Evolutionary conservation across 805 yeast genomes (phyloP).

Genomic region (Candida nanaspora): DNA sequence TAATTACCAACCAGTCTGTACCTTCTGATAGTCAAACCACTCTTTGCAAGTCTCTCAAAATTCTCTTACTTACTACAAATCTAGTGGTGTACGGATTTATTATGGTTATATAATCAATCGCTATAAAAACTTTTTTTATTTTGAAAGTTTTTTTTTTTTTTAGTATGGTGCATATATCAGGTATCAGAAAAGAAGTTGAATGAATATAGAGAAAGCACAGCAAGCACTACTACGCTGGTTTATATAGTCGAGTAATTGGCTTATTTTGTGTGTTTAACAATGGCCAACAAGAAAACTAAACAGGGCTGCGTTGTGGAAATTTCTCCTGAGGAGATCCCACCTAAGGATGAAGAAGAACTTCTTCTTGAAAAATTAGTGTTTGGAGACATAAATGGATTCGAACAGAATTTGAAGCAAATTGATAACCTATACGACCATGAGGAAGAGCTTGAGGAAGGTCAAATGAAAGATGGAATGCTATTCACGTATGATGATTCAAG

Average conservation of each 20-base stretch:
- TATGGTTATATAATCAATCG: neutral
- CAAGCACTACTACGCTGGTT: too few species aligned
- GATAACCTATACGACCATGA: slow-evolving; percentile 47
- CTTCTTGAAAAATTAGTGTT: slow-evolving; percentile 77
- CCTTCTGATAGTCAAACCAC: too few species aligned
- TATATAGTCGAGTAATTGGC: too few species aligned
- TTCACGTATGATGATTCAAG: slow-evolving; percentile 20
- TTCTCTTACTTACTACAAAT: too few species aligned
- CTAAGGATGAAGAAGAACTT: slow-evolving; percentile 80
- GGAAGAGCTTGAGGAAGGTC: slow-evolving; percentile 33
- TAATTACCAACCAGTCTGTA: too few species aligned
- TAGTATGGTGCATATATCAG: neutral
- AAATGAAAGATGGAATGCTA: slow-evolving; percentile 10
- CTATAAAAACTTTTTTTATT: neutral
- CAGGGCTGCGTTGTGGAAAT: neutral
- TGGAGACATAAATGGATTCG: slow-evolving; percentile 79
- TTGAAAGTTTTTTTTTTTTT: neutral
- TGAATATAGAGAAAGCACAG: too few species aligned
- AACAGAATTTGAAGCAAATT: slow-evolving; percentile 49
- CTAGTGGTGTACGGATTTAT: neutral
- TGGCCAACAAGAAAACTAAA: neutral
- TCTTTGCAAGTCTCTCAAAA: too few species aligned
- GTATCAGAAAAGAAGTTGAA: too few species aligned
- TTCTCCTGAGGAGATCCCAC: slow-evolving; percentile 33
- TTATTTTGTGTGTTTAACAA: too few species aligned